Evolutionary conservation across 306 rosid genomes (phyloP).

Genomic region (Quercus aquifolioides): DNA sequence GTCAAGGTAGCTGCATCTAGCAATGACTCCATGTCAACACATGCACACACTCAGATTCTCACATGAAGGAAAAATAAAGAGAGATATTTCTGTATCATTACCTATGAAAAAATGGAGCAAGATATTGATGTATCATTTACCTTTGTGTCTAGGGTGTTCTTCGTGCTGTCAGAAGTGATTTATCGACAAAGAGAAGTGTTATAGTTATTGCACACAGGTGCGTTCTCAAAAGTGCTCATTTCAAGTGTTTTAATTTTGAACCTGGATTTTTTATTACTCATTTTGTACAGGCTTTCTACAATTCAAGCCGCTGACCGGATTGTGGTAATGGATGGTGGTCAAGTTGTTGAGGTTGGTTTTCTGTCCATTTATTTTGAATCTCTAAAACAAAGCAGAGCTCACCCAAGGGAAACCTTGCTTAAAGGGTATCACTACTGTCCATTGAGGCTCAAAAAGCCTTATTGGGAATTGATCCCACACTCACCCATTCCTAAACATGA

Average conservation of each 20-base stretch:
- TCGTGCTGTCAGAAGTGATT: slow-evolving; percentile 71
- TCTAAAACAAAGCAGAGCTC: background rate
- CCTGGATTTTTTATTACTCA: slow-evolving; percentile 3
- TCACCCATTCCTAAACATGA: background rate
- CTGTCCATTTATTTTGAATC: slow-evolving; percentile 21
- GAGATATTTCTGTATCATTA: background rate
- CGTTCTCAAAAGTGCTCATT: slow-evolving; percentile 10
- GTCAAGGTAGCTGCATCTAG: slow-evolving; percentile 59
- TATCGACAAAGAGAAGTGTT: slow-evolving; percentile 59
- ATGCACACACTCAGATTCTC: slow-evolving; percentile 1
- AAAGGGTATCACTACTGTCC: background rate
- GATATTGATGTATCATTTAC: slow-evolving; percentile 24
- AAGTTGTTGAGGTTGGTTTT: slow-evolving; percentile 72
- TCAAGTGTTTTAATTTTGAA: slow-evolving; percentile 2
- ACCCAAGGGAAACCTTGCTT: background rate
- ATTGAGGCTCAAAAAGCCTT: background rate
- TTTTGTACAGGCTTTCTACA: slow-evolving; percentile 77
- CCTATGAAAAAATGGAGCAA: background rate
- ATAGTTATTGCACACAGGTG: slow-evolving; percentile 93
- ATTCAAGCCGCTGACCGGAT: slow-evolving; percentile 95
- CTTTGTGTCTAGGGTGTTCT: slow-evolving; percentile 73
- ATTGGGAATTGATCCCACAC: background rate
- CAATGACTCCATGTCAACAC: background rate
- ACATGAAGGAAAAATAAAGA: background rate
- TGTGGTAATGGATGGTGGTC: slow-evolving; percentile 87